Conservation (phyloP, 2,329 filamentous ascomycete species). For the Fusarium torulosum region DNA sequence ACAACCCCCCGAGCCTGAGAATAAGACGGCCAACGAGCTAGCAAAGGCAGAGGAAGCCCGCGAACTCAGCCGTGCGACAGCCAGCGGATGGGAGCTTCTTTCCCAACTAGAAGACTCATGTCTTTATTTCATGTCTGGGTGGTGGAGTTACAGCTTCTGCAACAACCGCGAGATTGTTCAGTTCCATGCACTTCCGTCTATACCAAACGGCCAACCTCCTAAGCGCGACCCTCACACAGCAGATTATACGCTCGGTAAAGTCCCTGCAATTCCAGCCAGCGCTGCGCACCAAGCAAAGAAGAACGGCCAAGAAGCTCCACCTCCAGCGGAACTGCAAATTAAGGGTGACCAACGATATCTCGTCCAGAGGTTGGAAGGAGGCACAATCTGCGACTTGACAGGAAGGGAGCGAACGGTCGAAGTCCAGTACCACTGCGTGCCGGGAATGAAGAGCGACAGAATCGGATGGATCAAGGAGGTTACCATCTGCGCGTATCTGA, state of each 20-base stretch:
- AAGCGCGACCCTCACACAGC: conserved; percentile 80
- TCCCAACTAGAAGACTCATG: conserved; percentile 84
- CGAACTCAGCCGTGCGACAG: conserved; percentile 81
- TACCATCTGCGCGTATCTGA: conserved; percentile 90
- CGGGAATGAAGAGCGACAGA: conserved; percentile 76
- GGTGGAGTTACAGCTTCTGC: conserved; percentile 98
- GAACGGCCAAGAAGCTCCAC: conserved; percentile 47
- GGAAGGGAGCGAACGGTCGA: conserved; percentile 85
- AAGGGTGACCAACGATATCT: conserved; percentile 89
- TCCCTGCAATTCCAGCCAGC: conserved; percentile 52
- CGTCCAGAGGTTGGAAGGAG: conserved; percentile 82
- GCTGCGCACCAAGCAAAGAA: conserved; percentile 44
- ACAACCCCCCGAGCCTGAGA: conserved; percentile 66
- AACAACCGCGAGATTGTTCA: conserved; percentile 89
- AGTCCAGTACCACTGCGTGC: conserved; percentile 84
- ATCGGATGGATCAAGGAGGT: conserved; percentile 96
- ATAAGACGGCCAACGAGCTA: conserved; percentile 75
- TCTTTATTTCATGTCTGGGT: conserved; percentile 84
- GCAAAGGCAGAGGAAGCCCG: conserved; percentile 81
- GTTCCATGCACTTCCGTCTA: conserved; percentile 83
- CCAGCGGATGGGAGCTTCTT: conserved; percentile 83
- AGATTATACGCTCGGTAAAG: conserved; percentile 81
- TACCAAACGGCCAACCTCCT: conserved; percentile 77
- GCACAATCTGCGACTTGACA: conserved; percentile 88
- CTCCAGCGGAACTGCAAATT: conserved; percentile 76